Base-by-base conservation (phyloP, 306 rosid genomes). In the Fragaria ananassa region DNA sequence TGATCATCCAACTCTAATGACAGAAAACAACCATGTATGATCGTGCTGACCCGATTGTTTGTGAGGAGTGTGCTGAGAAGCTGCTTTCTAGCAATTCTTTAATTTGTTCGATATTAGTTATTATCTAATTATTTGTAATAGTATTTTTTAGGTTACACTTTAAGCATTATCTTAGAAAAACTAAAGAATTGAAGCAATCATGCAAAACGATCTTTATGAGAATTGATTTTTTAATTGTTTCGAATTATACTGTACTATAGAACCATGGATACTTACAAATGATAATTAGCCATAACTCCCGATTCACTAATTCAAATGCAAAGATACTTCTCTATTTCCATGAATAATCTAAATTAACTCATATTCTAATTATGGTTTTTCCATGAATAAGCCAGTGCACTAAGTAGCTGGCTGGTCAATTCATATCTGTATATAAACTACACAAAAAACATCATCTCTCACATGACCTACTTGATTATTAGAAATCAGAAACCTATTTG, bases 321-420 rank as follows among this genome's bases (percentile, higher is more conserved):
- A 49, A 14, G 18, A 49, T 15, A 4, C 53, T 13, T 49, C 14
- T 49, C 19, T 13, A 14, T 49, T 14, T 14, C 19, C 53, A 37
- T 31, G 35, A 31, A 31, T 31, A 31, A 3, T 4, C 35, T 31
- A 31, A 31, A 31, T 31, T 31, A 31, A 31, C 35, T 31, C 35
- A 31, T 31, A 31, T 31, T 31, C 35, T 37, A 37, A 37, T 37
- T 37, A n/a, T 61, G 17, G 51, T 13, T 61, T 31, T 61, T 13
- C 41, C 41, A 12, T 17, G 29, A 61, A 60, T 60, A 60, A 27
- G 3, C 67, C 67, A 37, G 41, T 37, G 41, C 41, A 61, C 14
- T 14, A 61, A 61, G 67, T 60, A 27, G 66, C 41, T 62, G 67
- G 67, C 67, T 29, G 67, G 21, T 62, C 42, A 31, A 62, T 62